These are phyloP conservation scores for Maudiozyma bulderi DNA, from an alignment of 805 yeast genomes.

Conservation along the genomic window DNA sequence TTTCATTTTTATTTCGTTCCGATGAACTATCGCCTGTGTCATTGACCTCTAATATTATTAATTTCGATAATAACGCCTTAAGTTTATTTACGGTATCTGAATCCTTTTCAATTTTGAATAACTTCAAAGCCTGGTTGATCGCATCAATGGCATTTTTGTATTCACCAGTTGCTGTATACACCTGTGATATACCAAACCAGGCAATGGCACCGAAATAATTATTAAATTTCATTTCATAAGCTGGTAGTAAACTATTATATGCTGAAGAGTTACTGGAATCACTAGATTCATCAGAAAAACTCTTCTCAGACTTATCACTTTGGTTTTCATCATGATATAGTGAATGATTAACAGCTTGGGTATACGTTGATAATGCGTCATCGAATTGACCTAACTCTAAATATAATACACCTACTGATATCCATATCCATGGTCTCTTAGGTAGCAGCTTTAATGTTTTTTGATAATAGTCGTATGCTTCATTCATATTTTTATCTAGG, in stretches of 20 bases:
- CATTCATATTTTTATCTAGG: slow-evolving; percentile 6
- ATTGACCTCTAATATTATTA: slow-evolving; percentile 2
- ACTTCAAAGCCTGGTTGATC: slow-evolving; percentile 10
- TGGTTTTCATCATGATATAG: slow-evolving; percentile 13
- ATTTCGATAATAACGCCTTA: slow-evolving; percentile 2
- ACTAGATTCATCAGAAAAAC: background rate
- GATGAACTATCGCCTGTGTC: background rate
- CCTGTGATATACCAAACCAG: slow-evolving; percentile 25
- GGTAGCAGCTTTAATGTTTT: slow-evolving; percentile 10
- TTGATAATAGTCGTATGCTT: slow-evolving; percentile 17
- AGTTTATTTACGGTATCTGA: background rate
- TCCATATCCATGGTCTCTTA: slow-evolving; percentile 47
- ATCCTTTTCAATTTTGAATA: slow-evolving; percentile 11
- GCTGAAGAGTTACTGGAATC: background rate
- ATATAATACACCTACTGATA: slow-evolving; percentile 55
- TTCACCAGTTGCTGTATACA: slow-evolving; percentile 14
- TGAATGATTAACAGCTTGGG: slow-evolving; percentile 44
- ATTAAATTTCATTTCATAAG: slow-evolving; percentile 6
- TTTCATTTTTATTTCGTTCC: background rate
- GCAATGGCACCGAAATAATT: slow-evolving; percentile 18
- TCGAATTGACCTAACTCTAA: slow-evolving; percentile 49
- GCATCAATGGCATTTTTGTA: slow-evolving; percentile 16
- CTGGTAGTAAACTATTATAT: background rate
- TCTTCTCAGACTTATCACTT: background rate
- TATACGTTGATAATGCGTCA: slow-evolving; percentile 58